These are phyloP conservation scores for Camelina hispida DNA, from an alignment of 345 rosid genomes.

Conservation along the genomic window DNA sequence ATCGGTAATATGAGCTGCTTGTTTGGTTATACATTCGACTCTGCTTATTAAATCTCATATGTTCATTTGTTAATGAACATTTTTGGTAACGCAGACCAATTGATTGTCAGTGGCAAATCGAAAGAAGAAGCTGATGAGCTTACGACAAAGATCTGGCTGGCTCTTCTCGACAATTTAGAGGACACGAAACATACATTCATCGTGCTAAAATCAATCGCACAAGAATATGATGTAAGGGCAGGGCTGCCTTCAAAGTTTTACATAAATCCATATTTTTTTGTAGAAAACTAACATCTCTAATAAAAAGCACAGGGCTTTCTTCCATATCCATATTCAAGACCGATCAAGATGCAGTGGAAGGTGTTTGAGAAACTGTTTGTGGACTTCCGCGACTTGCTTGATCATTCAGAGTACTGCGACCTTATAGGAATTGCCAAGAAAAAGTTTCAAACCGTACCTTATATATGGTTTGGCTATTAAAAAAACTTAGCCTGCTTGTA, in stretches of 20 bases:
- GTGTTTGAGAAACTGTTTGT: constrained; percentile 85
- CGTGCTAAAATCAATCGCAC: constrained; percentile 73
- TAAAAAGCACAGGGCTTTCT: constrained; percentile 62
- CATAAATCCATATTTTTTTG: background rate
- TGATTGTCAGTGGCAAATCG: constrained; percentile 77
- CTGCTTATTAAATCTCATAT: background rate
- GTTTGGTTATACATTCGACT: background rate
- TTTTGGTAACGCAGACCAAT: constrained; percentile 68
- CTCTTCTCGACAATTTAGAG: constrained; percentile 83
- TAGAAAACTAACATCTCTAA: background rate
- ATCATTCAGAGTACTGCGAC: constrained; percentile 66
- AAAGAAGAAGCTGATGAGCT: constrained; percentile 76
- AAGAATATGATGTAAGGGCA: constrained; percentile 70
- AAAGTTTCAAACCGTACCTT: constrained; percentile 79
- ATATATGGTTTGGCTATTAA: constrained; percentile 79
- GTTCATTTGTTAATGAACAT: background rate
- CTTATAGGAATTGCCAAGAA: constrained; percentile 69
- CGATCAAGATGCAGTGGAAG: constrained; percentile 71
- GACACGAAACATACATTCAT: constrained; percentile 75
- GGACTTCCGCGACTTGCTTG: constrained; percentile 82
- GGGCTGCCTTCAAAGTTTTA: too few species aligned
- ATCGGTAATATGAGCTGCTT: constrained; percentile 57
- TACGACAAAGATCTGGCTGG: constrained; percentile 79
- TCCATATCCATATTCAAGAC: constrained; percentile 81
- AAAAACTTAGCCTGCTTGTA: too few species aligned